Evolutionary conservation across 2,329 filamentous ascomycete genomes (phyloP).

Genomic region (Epichloe gansuensis): DNA sequence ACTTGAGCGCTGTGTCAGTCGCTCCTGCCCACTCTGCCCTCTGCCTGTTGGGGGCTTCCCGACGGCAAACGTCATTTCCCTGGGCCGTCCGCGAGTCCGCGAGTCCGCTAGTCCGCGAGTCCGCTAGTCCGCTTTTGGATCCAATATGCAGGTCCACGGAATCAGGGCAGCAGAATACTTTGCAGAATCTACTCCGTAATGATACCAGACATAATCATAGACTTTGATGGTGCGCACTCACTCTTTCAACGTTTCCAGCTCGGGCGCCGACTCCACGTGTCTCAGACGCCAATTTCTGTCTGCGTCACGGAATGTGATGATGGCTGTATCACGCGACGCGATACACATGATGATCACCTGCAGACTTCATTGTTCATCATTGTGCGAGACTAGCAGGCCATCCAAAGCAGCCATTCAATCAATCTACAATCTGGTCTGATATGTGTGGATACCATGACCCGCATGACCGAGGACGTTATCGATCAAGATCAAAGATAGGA

Average conservation of each 20-base stretch:
- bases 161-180: background rate
- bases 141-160: background rate
- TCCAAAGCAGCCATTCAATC: no score
- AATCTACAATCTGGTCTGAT: no score
- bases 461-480: background rate
- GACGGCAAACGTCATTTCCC: conserved; percentile 1
- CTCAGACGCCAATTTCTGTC: background rate
- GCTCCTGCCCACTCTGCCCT: no score
- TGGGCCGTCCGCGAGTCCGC: conserved; percentile 1
- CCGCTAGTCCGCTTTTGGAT: background rate
- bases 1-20: no score
- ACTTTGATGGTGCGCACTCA: background rate
- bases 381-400: no score
- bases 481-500: background rate
- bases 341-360: background rate
- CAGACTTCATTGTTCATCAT: no score
- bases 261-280: background rate
- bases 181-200: no score
- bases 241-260: background rate
- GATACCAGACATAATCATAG: background rate
- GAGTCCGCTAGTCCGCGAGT: no score
- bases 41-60: no score
- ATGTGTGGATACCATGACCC: no score
- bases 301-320: background rate
- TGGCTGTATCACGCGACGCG: background rate